These are phyloP conservation scores for Rubia tinctorum DNA, from an alignment of 305 asterid species.

Conservation along the genomic window DNA sequence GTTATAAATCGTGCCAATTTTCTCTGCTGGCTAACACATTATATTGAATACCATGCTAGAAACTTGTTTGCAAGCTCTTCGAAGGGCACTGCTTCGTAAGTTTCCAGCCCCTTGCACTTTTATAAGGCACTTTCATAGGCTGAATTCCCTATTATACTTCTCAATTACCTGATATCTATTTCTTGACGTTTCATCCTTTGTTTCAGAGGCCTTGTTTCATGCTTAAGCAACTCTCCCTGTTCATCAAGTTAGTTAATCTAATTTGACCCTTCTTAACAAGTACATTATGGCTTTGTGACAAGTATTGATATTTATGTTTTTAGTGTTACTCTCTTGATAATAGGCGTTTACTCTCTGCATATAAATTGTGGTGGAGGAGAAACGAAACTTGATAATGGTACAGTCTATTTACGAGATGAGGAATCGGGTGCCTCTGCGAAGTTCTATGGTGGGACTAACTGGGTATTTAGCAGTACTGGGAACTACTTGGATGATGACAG, in stretches of 20 bases:
- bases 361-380: conserved; percentile 44
- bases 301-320: not conserved
- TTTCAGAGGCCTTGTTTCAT: conserved; percentile 51
- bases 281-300: not conserved
- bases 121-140: not conserved
- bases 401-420: conserved; percentile 25
- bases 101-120: conserved; percentile 11
- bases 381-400: conserved; percentile 13
- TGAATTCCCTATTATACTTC: not conserved
- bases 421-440: conserved; percentile 21
- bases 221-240: conserved; percentile 32
- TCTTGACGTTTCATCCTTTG: conserved; percentile 12
- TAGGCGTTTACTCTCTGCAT: conserved; percentile 24
- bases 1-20: not conserved
- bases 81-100: conserved; percentile 41
- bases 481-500: conserved; percentile 20
- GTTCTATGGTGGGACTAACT: conserved; percentile 21
- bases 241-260: conserved; percentile 36
- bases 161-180: conserved; percentile 9
- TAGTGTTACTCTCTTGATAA: not conserved
- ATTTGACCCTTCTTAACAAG: not conserved
- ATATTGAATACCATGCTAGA: conserved; percentile 25
- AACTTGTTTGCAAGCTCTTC: conserved; percentile 55
- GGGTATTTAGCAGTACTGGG: conserved; percentile 39
- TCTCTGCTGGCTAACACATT: conserved; percentile 12